Evolutionary conservation across 192 early-diverging fungal species (phyloP), one percentile per base, ranked within the genome.

Genomic region (Haplosporangium gracile): DNA sequence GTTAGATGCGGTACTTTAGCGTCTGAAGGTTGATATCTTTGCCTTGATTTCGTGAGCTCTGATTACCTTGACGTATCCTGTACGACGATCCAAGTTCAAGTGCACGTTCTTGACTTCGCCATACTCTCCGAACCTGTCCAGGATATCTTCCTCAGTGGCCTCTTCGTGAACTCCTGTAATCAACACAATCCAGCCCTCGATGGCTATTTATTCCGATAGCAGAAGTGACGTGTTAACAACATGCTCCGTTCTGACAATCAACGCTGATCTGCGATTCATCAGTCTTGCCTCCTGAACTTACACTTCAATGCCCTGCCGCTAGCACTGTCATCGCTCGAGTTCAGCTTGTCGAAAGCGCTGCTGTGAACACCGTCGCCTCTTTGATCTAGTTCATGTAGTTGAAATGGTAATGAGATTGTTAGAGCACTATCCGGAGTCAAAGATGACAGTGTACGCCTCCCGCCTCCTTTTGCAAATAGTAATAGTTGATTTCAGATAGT

Each of bases 161-260:
- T 99, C 98, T 86, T 99, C 97, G 88, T 99, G 97, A 29, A 99
- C 91, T 43, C 96, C 96, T 0, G 96, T 97, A 15, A 96, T 94
- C n/a, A 99, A 85, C 7, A 99, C 87, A 51, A 99, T 97, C 98
- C 98, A 99, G 43, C 98, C 98, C 82, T 99, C 98, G 36, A 98
- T 91, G 42, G 92, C 92, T 93, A 88, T 29, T 78, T 60, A 76
- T 43, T 68, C 47, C 68, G 55, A 72, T 34, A 32, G 13, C n/a
- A 32, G 32, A 8, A 13, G 26, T 1, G 13, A 24, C 1, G 60
- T 65, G 29, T 32, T 32, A 65, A 15, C 1, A 65, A 15, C 15
- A 11, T 32, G 29, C 60, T 32, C n/a, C 11, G 29, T 60, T 9
- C 55, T n/a, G 55, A 26, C n/a, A 8, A 60, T 60, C n/a, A 0